Evolutionary conservation across 805 yeast species (phyloP).

Genomic region (Lipomyces orientalis): DNA sequence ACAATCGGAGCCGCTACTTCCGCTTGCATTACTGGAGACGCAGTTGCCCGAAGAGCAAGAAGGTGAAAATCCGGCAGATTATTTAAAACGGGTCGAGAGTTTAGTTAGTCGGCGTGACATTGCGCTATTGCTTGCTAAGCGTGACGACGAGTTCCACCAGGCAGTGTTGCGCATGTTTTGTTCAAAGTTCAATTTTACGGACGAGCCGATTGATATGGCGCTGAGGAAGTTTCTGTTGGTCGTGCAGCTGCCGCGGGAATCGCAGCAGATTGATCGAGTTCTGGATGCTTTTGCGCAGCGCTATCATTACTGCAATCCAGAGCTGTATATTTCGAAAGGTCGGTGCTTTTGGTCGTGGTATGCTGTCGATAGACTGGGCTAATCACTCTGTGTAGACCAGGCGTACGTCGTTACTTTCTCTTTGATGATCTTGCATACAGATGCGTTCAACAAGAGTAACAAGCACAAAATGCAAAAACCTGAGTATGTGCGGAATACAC

Average conservation of each 20-base stretch:
- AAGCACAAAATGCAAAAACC: conserved; percentile 67
- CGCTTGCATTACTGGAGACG: conserved; percentile 21
- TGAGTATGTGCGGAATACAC: conserved; percentile 61
- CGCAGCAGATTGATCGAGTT: conserved; percentile 77
- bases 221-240: conserved; percentile 62
- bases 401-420: conserved; percentile 69
- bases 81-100: conserved; percentile 44
- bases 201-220: conserved; percentile 69
- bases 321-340: conserved; percentile 42
- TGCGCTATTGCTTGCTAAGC: conserved; percentile 45
- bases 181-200: conserved; percentile 54
- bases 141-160: conserved; percentile 43
- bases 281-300: conserved; percentile 61
- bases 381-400: conserved; percentile 51
- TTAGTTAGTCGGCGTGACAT: conserved; percentile 34
- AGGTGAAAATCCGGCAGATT: conserved; percentile 46
- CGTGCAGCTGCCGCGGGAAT: conserved; percentile 68
- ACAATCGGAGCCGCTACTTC: conserved; percentile 9
- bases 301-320: conserved; percentile 55
- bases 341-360: not conserved
- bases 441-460: conserved; percentile 69
- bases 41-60: conserved; percentile 37
- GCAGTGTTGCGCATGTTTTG: conserved; percentile 44
- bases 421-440: conserved; percentile 74
- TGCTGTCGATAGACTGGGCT: not conserved